Conservation (phyloP, 306 rosid species). For the Rubus idaeus region DNA sequence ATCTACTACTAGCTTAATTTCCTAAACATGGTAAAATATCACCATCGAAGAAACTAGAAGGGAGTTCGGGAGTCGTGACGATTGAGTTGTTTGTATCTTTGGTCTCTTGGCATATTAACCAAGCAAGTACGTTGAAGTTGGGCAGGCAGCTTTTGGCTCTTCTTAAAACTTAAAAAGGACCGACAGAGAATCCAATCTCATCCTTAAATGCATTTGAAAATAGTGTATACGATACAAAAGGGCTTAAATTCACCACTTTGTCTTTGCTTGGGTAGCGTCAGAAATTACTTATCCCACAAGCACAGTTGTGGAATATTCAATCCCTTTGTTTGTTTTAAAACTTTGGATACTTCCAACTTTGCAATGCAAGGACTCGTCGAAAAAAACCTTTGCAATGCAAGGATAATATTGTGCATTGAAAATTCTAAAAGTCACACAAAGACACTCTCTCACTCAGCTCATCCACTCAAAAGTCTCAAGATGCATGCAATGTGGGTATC, state of each 20-base stretch:
- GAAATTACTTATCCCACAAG: neutral
- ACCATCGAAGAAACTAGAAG: neutral
- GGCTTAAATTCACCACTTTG: slow-evolving; percentile 32
- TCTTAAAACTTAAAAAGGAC: neutral
- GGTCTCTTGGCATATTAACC: neutral
- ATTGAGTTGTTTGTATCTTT: neutral
- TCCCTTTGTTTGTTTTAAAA: neutral
- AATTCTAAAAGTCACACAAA: neutral
- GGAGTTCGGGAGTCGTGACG: too few species aligned
- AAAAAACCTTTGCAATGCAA: neutral
- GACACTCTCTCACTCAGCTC: neutral
- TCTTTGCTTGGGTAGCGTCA: slow-evolving; percentile 10
- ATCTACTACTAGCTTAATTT: neutral
- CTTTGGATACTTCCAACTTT: neutral
- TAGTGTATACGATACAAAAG: slow-evolving; percentile 26
- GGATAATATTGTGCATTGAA: slow-evolving; percentile 3
- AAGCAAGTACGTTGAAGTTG: neutral
- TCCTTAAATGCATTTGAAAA: slow-evolving; percentile 37
- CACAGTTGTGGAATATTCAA: neutral
- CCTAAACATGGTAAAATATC: neutral
- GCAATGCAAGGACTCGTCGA: neutral
- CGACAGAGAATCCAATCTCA: slow-evolving; percentile 17
- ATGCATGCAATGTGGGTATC: slow-evolving; percentile 62
- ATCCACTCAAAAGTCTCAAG: slow-evolving; percentile 14
- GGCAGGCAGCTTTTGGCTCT: neutral